Evolutionary conservation across 495 filamentous ascomycete genomes (phyloP).

Genomic region (Penicillium argentinense): DNA sequence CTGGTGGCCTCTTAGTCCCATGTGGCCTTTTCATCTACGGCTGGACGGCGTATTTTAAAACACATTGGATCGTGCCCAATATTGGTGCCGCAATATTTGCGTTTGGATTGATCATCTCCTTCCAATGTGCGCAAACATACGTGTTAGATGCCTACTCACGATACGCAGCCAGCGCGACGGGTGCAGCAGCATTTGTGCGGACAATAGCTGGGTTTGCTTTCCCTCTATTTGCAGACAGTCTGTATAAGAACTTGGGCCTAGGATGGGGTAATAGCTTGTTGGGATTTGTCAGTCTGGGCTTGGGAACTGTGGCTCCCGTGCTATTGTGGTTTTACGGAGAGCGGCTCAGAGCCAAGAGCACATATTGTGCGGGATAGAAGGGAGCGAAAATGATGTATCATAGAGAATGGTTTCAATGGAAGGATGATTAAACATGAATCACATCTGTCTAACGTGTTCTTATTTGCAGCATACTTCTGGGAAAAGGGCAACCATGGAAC

Average conservation of each 20-base stretch:
- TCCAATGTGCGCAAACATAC: slow-evolving; percentile 58
- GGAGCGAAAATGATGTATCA: too few species aligned
- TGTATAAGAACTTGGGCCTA: slow-evolving; percentile 37
- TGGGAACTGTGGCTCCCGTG: too few species aligned
- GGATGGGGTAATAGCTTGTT: slow-evolving; percentile 43
- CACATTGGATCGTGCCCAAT: slow-evolving; percentile 55
- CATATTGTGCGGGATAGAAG: too few species aligned
- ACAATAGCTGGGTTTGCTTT: slow-evolving; percentile 42
- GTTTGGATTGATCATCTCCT: slow-evolving; percentile 56
- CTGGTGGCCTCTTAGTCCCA: slow-evolving; percentile 24
- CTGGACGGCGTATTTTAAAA: slow-evolving; percentile 52
- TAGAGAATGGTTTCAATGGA: too few species aligned
- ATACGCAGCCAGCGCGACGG: slow-evolving; percentile 52
- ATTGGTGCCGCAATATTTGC: slow-evolving; percentile 45
- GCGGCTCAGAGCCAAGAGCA: too few species aligned
- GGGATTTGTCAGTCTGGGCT: too few species aligned
- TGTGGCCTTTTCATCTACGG: slow-evolving; percentile 62
- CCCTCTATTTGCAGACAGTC: slow-evolving; percentile 33
- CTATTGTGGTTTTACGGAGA: too few species aligned
- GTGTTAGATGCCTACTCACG: slow-evolving; percentile 58
- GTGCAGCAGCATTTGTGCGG: slow-evolving; percentile 27
- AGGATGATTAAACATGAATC: too few species aligned
- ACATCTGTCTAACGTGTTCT: too few species aligned
- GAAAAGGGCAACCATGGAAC: too few species aligned
- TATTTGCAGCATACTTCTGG: too few species aligned